These are phyloP conservation scores for Gentiana straminea DNA, from an alignment of 257 asterid species.

Conservation along the genomic window DNA sequence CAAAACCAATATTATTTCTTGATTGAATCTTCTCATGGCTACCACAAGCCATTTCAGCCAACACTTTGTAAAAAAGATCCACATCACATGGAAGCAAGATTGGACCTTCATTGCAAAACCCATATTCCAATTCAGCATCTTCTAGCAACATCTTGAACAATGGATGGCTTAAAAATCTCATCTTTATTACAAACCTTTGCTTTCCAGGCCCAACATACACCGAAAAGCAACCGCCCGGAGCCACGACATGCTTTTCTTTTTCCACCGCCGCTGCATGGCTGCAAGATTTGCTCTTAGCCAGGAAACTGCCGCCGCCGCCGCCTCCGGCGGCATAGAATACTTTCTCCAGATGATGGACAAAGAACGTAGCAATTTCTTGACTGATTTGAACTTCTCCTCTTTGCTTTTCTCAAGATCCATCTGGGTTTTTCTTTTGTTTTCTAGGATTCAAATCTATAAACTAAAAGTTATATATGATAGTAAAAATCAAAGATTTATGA, in stretches of 20 bases:
- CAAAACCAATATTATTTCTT: not conserved
- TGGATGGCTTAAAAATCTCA: constrained; percentile 41
- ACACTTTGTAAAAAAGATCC: constrained; percentile 31
- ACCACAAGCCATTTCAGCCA: constrained; percentile 38
- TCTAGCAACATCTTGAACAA: constrained; percentile 51
- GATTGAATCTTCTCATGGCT: not conserved
- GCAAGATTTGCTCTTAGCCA: constrained; percentile 24
- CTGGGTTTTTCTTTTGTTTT: not conserved
- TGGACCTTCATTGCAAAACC: constrained; percentile 43
- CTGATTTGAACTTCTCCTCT: not conserved
- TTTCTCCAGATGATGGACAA: constrained; percentile 5
- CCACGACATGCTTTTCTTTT: constrained; percentile 4
- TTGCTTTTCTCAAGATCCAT: constrained; percentile 1
- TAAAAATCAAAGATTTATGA: not conserved
- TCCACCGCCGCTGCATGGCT: not conserved
- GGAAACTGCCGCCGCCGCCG: not conserved
- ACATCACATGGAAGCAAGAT: constrained; percentile 50
- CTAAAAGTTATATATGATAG: not conserved
- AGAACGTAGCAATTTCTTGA: constrained; percentile 6
- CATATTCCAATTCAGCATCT: constrained; percentile 60
- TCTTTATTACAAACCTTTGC: constrained; percentile 35
- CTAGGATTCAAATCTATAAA: not conserved
- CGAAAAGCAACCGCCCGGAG: constrained; percentile 46
- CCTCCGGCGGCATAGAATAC: not conserved
- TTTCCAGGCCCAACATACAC: constrained; percentile 53